phyloP scores from a whole-genome alignment of 331 rosid species.

The Telfairia occidentalis region DNA sequence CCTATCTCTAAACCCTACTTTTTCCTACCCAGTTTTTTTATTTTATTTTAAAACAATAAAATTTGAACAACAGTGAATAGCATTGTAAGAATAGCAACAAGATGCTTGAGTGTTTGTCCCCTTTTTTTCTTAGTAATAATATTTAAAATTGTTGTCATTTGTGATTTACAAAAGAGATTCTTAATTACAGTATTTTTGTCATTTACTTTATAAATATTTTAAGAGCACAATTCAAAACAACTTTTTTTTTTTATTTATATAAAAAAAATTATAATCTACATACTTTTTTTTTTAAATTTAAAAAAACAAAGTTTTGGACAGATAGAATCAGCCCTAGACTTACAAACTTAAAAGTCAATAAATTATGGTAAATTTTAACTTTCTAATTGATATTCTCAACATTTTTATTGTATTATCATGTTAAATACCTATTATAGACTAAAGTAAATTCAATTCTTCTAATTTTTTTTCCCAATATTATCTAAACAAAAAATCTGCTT shows the following conservation, averaged over 20 bases:
- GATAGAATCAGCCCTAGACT: no score
- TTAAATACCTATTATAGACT: no score
- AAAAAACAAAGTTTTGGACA: no score
- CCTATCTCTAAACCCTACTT: not conserved
- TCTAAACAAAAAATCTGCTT: not conserved
- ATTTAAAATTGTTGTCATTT: not conserved
- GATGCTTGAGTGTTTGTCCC: not conserved
- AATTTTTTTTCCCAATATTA: no score
- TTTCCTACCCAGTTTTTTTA: not conserved
- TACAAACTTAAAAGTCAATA: no score
- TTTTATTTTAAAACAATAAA: not conserved
- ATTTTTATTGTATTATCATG: no score
- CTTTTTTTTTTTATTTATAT: not conserved
- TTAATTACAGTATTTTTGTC: not conserved
- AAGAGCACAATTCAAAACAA: not conserved
- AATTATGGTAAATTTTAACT: no score
- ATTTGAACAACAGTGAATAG: not conserved
- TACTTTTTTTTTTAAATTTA: no score
- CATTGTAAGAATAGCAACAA: not conserved
- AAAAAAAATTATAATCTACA: not conserved
- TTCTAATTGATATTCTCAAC: no score
- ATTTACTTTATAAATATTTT: no score
- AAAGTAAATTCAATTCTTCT: no score
- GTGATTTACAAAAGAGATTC: not conserved
- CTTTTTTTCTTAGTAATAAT: not conserved